Base-by-base conservation (phyloP, 1,139 yeast species). In the Citeromyces hawaiiensis region DNA sequence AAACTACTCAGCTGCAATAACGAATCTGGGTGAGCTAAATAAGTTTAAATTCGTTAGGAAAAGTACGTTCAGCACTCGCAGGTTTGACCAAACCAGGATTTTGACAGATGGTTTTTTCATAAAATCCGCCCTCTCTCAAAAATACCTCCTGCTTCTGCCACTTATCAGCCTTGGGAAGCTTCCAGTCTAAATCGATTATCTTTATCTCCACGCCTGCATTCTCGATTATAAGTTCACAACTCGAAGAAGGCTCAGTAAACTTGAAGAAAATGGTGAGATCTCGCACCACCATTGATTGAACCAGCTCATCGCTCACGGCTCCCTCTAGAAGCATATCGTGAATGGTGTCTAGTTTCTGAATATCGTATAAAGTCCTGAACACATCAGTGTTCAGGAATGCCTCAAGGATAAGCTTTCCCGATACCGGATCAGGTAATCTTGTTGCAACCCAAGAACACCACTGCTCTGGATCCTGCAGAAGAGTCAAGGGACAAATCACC, bases 191-290 rank as follows among this genome's bases (percentile, higher is more conserved):
- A 47, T 73, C 72, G 3, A 73, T 52, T n/a, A 71, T 51, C 32
- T 54, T 55, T 8, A 66, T 60, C 7, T 54, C 52, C 14, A 56
- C 46, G 14, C 47, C 27, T 8, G 15, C 13, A 8, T 35, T 25
- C 37, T 35, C 27, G 36, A 45, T 38, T 39, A 41, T 25, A 54
- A 44, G 15, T 46, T 49, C 29, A 41, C 43, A 42, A 43, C 49
- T 49, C 41, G 70, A 51, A 30, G 61, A 48, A 3, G 38, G 33
- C 44, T 59, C 60, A 45, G 62, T 68, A 47, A 70, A 57, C 40
- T 60, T 62, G 34, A 70, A 49, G 44, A 73, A 68, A 11, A 74
- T 47, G 2, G 79, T 76, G 15, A 71, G 72, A 50, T 74, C 81
- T 44, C 77, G 58, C 41, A 74, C 50, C 0, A 80, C 69, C 80